phyloP scores from a whole-genome alignment of 805 yeast genomes.

The Sugiyamaella qingdaonensis region DNA sequence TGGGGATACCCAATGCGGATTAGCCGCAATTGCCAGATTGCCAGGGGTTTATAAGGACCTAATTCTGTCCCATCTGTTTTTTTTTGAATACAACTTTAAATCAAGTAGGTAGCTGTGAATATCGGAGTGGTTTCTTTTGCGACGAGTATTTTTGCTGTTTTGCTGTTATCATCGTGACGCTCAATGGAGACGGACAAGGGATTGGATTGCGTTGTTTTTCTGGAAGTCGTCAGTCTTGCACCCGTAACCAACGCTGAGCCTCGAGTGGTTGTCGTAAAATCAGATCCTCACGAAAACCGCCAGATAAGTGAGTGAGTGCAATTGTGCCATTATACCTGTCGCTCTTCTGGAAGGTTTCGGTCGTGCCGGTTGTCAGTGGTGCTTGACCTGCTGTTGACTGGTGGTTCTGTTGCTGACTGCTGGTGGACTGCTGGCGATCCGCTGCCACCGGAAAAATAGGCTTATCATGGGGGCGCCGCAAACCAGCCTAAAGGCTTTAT shows the following conservation, averaged over 20 bases:
- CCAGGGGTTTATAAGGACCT: not conserved
- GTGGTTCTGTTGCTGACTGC: not conserved
- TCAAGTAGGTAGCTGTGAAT: no score
- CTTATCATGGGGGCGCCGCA: not conserved
- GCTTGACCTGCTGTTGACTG: not conserved
- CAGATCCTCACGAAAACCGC: not conserved
- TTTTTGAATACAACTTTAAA: not conserved
- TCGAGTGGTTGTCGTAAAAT: no score
- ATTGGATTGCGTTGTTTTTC: no score
- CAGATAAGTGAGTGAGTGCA: not conserved
- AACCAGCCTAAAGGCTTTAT: conserved; percentile 2
- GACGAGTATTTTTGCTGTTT: no score
- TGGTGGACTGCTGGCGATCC: not conserved
- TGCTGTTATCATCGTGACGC: no score
- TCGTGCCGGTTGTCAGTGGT: no score
- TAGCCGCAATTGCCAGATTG: not conserved
- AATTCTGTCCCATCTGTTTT: not conserved
- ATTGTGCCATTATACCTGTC: not conserved
- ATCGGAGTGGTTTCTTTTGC: no score
- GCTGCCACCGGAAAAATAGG: no score
- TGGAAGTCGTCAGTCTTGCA: no score
- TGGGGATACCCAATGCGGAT: not conserved
- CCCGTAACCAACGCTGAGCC: no score
- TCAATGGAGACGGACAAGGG: no score
- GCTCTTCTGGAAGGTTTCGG: no score